phyloP scores from a whole-genome alignment of 352 stramenopile species.

The Globisporangium emineosum region DNA sequence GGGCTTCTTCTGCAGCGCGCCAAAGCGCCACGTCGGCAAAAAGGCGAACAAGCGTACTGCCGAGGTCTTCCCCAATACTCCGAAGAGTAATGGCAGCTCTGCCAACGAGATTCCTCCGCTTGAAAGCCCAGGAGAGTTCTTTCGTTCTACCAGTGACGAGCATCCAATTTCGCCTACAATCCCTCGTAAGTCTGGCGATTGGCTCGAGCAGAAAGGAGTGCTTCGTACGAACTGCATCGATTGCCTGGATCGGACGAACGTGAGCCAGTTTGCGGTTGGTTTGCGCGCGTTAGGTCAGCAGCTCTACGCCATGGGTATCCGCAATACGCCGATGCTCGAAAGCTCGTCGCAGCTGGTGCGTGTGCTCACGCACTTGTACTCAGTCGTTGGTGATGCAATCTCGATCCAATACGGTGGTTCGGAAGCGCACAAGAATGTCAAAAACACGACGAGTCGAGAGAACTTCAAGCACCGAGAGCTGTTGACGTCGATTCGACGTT shows the following conservation, averaged over 20 bases:
- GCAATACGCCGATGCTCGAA: slow-evolving; percentile 80
- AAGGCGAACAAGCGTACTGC: slow-evolving; percentile 58
- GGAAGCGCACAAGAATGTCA: slow-evolving; percentile 99
- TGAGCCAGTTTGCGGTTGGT: slow-evolving; percentile 84
- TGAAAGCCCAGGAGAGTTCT: not conserved
- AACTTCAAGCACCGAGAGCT: slow-evolving; percentile 96
- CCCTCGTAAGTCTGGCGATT: slow-evolving; percentile 75
- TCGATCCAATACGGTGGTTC: slow-evolving; percentile 99
- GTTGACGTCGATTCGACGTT: slow-evolving; percentile 97
- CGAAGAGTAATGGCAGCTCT: slow-evolving; percentile 1
- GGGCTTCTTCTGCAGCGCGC: slow-evolving; percentile 95
- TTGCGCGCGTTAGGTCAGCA: slow-evolving; percentile 93
- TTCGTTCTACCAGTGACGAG: slow-evolving; percentile 4
- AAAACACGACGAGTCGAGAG: slow-evolving; percentile 77
- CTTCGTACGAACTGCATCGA: slow-evolving; percentile 99
- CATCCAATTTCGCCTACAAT: slow-evolving; percentile 60
- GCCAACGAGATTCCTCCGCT: not conserved
- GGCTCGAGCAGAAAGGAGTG: slow-evolving; percentile 96
- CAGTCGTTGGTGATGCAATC: slow-evolving; percentile 97
- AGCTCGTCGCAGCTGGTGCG: slow-evolving; percentile 92
- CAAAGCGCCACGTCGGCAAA: slow-evolving; percentile 69
- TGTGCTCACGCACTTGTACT: slow-evolving; percentile 98
- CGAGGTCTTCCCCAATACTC: slow-evolving; percentile 33
- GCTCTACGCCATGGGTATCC: slow-evolving; percentile 97
- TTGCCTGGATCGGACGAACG: slow-evolving; percentile 83